A percentile compares a stretch with the other conserved stretches of the same genome.
phyloP scores from a whole-genome alignment of 768 basidiomycete genomes.

The Tricholoma bakamatsutake region DNA sequence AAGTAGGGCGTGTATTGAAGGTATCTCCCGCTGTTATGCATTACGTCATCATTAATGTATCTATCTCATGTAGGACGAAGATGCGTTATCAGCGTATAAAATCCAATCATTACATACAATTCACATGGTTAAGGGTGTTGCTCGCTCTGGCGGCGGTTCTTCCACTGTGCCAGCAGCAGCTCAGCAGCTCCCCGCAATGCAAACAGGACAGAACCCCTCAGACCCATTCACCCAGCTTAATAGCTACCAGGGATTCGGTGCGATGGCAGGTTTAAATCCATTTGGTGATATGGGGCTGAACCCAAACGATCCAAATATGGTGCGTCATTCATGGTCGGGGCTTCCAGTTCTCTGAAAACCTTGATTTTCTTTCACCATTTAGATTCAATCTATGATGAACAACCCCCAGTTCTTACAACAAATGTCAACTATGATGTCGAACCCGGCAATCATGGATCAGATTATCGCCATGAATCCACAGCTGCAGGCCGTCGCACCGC shows the following conservation, averaged over 20 bases:
- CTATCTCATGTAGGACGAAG: constrained; percentile 19
- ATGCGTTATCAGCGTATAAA: constrained; percentile 78
- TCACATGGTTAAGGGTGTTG: constrained; percentile 88
- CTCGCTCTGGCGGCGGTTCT: constrained; percentile 38
- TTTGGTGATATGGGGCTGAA: constrained; percentile 91
- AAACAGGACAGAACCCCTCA: constrained; percentile 82
- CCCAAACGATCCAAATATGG: constrained; percentile 91
- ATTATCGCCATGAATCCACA: constrained; percentile 80
- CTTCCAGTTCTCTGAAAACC: constrained; percentile 52
- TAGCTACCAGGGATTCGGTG: constrained; percentile 68
- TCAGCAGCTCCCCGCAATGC: constrained; percentile 79
- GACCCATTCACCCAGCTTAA: constrained; percentile 86
- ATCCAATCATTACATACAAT: constrained; percentile 85
- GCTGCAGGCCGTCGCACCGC: constrained; percentile 67
- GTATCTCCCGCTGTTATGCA: constrained; percentile 21
- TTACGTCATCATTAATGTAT: neutral
- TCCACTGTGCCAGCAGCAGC: constrained; percentile 28
- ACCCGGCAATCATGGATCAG: constrained; percentile 87
- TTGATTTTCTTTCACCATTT: constrained; percentile 40
- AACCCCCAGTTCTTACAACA: constrained; percentile 81
- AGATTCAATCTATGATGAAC: constrained; percentile 85
- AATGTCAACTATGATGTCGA: constrained; percentile 82
- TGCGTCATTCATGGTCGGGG: constrained; percentile 26
- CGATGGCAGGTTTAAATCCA: constrained; percentile 85
- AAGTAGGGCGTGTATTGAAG: constrained; percentile 66